Conservation (phyloP, 2,329 filamentous ascomycete species). For the Polytolypa hystricis region DNA sequence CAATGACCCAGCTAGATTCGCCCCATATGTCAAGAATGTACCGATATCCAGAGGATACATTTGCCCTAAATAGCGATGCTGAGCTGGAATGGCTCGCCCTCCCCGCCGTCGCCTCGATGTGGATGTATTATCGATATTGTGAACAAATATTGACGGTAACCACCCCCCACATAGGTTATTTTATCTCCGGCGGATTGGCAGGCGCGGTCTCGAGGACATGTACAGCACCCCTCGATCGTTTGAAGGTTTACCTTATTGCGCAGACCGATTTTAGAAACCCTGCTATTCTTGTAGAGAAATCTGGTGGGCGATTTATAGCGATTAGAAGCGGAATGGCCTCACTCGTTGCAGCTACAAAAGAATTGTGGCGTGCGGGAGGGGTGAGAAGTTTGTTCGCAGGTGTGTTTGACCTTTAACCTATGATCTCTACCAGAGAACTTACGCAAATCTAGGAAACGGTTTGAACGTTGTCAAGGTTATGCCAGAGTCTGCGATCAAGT, state of each 20-base stretch:
- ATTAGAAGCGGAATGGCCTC: constrained; percentile 57
- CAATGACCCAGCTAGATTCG: constrained; percentile 11
- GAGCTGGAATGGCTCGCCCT: constrained; percentile 33
- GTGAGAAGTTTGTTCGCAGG: constrained; percentile 85
- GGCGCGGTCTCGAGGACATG: constrained; percentile 91
- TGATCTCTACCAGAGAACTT: constrained; percentile 8
- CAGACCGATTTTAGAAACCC: constrained; percentile 58
- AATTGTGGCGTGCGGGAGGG: constrained; percentile 77
- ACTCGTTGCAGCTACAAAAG: constrained; percentile 60
- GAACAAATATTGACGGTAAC: constrained; percentile 36
- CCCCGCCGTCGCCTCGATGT: constrained; percentile 32
- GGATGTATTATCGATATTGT: constrained; percentile 34
- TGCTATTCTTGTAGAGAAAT: constrained; percentile 55
- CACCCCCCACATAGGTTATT: constrained; percentile 65
- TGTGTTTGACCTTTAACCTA: constrained; percentile 37
- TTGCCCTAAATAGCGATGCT: constrained; percentile 23
- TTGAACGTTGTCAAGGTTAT: constrained; percentile 96
- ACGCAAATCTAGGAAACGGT: constrained; percentile 61
- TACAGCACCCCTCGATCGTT: constrained; percentile 87
- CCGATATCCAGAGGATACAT: constrained; percentile 16
- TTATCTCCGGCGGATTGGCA: constrained; percentile 86
- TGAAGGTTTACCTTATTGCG: constrained; percentile 95
- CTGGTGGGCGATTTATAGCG: constrained; percentile 55
- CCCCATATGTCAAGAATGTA: constrained; percentile 3
- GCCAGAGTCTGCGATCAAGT: constrained; percentile 97